A percentile compares a stretch with the other conserved stretches of the same genome.
Conservation (phyloP, 148 eudicot species). For the Fallopia convolvulus region DNA sequence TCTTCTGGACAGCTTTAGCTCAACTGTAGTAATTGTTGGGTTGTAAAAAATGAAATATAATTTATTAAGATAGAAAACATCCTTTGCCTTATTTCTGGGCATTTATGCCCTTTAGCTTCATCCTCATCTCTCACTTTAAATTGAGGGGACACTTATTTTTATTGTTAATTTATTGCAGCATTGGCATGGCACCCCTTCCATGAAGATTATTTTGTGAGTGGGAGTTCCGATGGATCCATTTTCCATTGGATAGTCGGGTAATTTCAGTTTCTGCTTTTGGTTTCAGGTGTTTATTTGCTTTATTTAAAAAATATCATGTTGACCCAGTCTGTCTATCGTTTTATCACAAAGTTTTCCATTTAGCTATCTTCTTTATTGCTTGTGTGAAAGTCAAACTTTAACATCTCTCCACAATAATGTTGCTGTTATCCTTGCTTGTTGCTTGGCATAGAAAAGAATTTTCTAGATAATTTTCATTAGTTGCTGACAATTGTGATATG, state of each 20-base stretch:
- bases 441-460: neutral
- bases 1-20: neutral
- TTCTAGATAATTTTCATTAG: neutral
- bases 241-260: conserved; percentile 99
- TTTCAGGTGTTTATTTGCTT: neutral
- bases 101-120: neutral
- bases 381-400: neutral
- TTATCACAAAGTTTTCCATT: neutral
- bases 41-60: neutral
- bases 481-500: neutral
- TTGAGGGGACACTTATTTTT: neutral
- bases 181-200: conserved; percentile 99
- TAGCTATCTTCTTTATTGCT: neutral
- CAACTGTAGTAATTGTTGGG: neutral
- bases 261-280: conserved; percentile 12
- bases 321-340: neutral
- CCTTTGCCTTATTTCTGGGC: neutral
- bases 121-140: neutral
- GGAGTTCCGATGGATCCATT: conserved; percentile 96
- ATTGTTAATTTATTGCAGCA: conserved; percentile 31
- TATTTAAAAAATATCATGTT: neutral
- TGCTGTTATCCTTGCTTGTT: neutral
- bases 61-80: neutral
- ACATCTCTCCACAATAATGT: neutral
- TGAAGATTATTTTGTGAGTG: conserved; percentile 98